These are phyloP conservation scores for Didymella sp. DNA, from an alignment of 2,329 filamentous ascomycete species.

Conservation along the genomic window DNA sequence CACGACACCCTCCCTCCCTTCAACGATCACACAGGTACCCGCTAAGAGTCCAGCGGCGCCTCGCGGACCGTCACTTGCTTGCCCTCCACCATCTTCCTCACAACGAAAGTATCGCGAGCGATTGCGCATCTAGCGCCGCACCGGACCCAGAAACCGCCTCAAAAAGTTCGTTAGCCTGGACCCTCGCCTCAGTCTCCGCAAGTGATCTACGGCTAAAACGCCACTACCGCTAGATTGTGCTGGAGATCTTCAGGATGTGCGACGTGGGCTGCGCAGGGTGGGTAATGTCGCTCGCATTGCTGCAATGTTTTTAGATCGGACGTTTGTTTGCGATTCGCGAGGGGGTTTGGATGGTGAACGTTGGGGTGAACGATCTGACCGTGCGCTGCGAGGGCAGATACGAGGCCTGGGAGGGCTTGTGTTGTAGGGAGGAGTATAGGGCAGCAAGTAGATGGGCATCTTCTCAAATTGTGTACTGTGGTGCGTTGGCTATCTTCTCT, in stretches of 20 bases:
- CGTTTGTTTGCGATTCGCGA: background rate
- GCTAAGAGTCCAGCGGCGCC: no score
- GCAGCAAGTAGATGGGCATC: no score
- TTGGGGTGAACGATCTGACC: background rate
- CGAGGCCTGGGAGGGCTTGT: background rate
- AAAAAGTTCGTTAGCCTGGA: background rate
- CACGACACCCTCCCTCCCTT: no score
- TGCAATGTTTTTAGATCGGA: background rate
- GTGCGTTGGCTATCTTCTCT: background rate
- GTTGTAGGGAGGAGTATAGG: background rate
- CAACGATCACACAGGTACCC: no score
- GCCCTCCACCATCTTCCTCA: no score
- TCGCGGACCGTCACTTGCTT: no score
- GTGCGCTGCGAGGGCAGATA: background rate
- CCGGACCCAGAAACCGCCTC: no score
- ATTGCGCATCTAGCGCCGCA: background rate
- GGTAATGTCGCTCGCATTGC: background rate
- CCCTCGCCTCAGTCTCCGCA: background rate
- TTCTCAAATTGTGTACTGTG: no score
- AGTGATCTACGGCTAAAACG: background rate
- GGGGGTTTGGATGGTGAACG: background rate
- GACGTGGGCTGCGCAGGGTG: background rate
- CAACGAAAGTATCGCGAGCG: background rate
- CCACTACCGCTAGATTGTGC: background rate
- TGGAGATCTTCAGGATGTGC: background rate